Evolutionary conservation across 805 yeast genomes (phyloP).

Genomic region (Phaffomyces antillensis): DNA sequence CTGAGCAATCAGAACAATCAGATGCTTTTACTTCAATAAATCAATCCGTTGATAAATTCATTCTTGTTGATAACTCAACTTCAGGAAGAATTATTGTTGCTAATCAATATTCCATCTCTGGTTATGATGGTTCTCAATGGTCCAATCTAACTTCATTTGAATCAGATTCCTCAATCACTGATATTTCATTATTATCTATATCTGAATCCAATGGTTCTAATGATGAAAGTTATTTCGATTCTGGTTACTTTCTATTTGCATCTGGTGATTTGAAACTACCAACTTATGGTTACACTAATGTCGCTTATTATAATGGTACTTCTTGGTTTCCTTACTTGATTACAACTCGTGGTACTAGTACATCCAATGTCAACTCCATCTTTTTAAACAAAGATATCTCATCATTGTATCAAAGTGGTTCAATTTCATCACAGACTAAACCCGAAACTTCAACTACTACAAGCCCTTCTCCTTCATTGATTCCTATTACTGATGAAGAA

Average conservation of each 20-base stretch:
- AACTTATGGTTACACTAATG: conserved; percentile 48
- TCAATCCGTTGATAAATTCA: conserved; percentile 30
- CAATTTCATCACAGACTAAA: conserved; percentile 12
- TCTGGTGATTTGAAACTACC: conserved; percentile 48
- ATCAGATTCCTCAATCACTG: conserved; percentile 32
- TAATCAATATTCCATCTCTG: conserved; percentile 32
- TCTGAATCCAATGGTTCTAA: conserved; percentile 24
- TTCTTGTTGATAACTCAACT: conserved; percentile 40
- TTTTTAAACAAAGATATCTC: conserved; percentile 33
- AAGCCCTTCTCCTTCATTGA: conserved; percentile 3
- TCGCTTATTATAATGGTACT: conserved; percentile 60
- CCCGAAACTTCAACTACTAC: conserved; percentile 10
- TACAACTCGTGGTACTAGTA: conserved; percentile 26
- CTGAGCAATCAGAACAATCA: conserved; percentile 22
- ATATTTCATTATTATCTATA: conserved; percentile 36
- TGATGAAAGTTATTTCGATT: conserved; percentile 32
- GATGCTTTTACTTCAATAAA: conserved; percentile 14
- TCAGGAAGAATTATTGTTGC: conserved; percentile 35
- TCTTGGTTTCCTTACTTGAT: conserved; percentile 61
- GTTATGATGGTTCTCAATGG: conserved; percentile 45
- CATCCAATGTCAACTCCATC: conserved; percentile 23
- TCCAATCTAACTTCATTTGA: conserved; percentile 31
- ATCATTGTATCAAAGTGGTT: conserved; percentile 23
- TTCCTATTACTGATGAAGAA: neutral
- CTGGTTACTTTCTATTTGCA: conserved; percentile 42